Evolutionary conservation across 352 stramenopile species (phyloP).

Genomic region (Phytopythium ostracodes): DNA sequence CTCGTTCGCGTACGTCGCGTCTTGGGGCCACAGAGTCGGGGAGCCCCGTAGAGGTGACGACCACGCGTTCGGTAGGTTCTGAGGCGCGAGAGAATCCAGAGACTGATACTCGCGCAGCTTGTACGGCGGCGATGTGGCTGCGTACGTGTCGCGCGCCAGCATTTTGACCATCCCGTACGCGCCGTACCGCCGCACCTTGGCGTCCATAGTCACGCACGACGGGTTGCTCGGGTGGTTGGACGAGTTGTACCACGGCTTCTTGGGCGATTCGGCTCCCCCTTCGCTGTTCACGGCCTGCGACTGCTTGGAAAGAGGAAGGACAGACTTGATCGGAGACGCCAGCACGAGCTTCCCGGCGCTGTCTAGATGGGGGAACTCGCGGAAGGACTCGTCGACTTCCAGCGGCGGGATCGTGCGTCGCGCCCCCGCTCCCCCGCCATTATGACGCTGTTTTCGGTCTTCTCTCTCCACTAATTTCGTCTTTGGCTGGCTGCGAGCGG

Average conservation of each 20-base stretch:
- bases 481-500: slow-evolving; percentile 13
- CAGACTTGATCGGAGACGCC: slow-evolving; percentile 17
- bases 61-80: slow-evolving; percentile 27
- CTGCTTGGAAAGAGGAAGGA: background rate
- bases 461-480: slow-evolving; percentile 9
- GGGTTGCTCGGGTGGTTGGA: slow-evolving; percentile 29
- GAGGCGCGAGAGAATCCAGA: slow-evolving; percentile 23
- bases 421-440: background rate
- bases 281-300: background rate
- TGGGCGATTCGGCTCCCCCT: slow-evolving; percentile 9
- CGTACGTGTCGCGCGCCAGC: slow-evolving; percentile 21
- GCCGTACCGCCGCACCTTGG: slow-evolving; percentile 52
- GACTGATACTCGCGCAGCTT: slow-evolving; percentile 30
- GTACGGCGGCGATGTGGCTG: slow-evolving; percentile 20
- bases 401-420: background rate
- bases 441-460: background rate
- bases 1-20: slow-evolving; percentile 34
- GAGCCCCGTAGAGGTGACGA: slow-evolving; percentile 29
- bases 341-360: slow-evolving; percentile 1
- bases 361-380: slow-evolving; percentile 7
- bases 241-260: slow-evolving; percentile 51
- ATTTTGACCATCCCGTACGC: slow-evolving; percentile 39
- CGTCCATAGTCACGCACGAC: slow-evolving; percentile 32
- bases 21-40: slow-evolving; percentile 49
- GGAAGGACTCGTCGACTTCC: slow-evolving; percentile 11